phyloP scores from a whole-genome alignment of 129 eudicot genomes.

The Flaveria bidentis region DNA sequence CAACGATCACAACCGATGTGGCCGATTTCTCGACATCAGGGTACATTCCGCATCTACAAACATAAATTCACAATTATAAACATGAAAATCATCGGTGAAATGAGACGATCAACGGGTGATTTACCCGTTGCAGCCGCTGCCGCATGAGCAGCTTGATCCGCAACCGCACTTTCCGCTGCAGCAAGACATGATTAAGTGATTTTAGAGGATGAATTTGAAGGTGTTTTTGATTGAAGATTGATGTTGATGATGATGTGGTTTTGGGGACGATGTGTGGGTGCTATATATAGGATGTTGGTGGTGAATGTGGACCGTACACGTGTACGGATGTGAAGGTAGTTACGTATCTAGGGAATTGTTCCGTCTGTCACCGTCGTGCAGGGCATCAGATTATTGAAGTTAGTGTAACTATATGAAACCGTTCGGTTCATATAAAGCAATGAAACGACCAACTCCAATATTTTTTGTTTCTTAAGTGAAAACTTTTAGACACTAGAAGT shows the following conservation, averaged over 20 bases:
- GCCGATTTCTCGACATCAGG: constrained; percentile 63
- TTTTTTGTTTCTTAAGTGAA: too few relatives aligned
- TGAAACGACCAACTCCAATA: too few relatives aligned
- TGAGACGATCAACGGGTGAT: neutral
- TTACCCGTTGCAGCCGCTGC: constrained; percentile 68
- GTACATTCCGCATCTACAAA: constrained; percentile 74
- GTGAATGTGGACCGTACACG: constrained; percentile 44
- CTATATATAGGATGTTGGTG: constrained; percentile 34
- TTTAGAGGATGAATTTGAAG: constrained; percentile 10
- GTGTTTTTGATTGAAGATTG: constrained; percentile 19
- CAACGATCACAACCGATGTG: constrained; percentile 46
- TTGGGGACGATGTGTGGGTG: constrained; percentile 19
- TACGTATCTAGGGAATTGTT: constrained; percentile 26
- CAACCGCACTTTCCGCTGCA: constrained; percentile 73
- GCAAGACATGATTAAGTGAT: constrained; percentile 58
- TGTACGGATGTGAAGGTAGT: constrained; percentile 31
- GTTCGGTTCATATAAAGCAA: neutral
- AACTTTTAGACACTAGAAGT: too few relatives aligned
- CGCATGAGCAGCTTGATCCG: constrained; percentile 79
- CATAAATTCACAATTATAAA: constrained; percentile 2
- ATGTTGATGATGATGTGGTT: constrained; percentile 17
- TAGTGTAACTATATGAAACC: constrained; percentile 25
- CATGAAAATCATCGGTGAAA: neutral
- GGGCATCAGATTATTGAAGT: constrained; percentile 7
- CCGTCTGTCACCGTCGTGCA: constrained; percentile 2